A percentile compares a stretch with the other conserved stretches of the same genome.
Conservation (phyloP, 2,329 filamentous ascomycete species). For the Fusarium scirpi region DNA sequence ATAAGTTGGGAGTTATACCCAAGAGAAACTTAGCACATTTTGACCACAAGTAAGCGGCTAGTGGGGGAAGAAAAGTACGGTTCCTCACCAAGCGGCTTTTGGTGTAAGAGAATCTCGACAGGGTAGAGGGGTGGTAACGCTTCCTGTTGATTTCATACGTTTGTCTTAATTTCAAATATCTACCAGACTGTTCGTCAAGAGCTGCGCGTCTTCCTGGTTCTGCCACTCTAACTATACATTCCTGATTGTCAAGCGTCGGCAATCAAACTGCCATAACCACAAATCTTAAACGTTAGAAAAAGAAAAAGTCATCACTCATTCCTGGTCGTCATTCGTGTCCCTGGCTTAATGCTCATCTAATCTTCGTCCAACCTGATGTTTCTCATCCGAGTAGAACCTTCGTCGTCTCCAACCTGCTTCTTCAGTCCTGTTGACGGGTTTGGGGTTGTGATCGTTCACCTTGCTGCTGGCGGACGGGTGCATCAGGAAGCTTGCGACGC, state of each 20-base stretch:
- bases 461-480: not conserved
- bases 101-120: too few species aligned
- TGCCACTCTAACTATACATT: conserved; percentile 16
- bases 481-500: conserved; percentile 25
- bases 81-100: too few species aligned
- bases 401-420: not conserved
- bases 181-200: conserved; percentile 7
- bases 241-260: conserved; percentile 10
- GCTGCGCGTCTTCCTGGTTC: not conserved
- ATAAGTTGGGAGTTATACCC: too few species aligned
- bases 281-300: conserved; percentile 7
- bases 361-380: not conserved
- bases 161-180: not conserved
- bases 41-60: too few species aligned
- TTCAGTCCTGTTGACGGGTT: not conserved
- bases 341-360: not conserved
- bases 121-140: too few species aligned
- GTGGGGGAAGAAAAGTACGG: too few species aligned
- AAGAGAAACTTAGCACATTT: too few species aligned
- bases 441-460: not conserved
- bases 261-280: conserved; percentile 10
- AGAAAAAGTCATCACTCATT: not conserved
- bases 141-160: not conserved
- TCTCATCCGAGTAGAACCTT: not conserved
- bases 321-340: conserved; percentile 1